These are phyloP conservation scores for Talaromyces adpressus DNA, from an alignment of 495 filamentous ascomycete species.

Conservation along the genomic window DNA sequence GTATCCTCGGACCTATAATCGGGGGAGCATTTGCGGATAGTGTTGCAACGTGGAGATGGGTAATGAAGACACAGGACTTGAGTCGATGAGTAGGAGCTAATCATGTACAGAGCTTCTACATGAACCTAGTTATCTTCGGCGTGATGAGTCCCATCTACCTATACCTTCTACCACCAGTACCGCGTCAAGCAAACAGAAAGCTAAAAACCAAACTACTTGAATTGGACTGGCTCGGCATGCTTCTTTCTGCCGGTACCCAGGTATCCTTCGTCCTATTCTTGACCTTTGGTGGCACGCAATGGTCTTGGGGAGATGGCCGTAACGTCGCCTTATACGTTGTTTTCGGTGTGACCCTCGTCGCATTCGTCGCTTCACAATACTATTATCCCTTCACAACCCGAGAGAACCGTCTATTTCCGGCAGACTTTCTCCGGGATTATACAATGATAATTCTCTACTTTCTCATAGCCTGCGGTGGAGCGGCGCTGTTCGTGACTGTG, in stretches of 20 bases:
- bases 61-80: slow-evolving; percentile 23
- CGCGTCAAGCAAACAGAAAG: slow-evolving; percentile 25
- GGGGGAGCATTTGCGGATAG: slow-evolving; percentile 30
- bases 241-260: slow-evolving; percentile 21
- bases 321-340: slow-evolving; percentile 45
- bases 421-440: no score
- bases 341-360: slow-evolving; percentile 36
- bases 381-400: slow-evolving; percentile 42
- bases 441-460: no score
- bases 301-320: slow-evolving; percentile 40
- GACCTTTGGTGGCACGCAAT: slow-evolving; percentile 35
- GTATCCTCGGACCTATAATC: slow-evolving; percentile 32
- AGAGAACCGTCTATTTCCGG: slow-evolving; percentile 39
- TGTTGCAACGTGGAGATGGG: slow-evolving; percentile 37
- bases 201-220: slow-evolving; percentile 28
- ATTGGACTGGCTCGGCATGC: slow-evolving; percentile 22
- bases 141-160: slow-evolving; percentile 46
- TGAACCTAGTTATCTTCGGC: slow-evolving; percentile 51
- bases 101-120: slow-evolving; percentile 13
- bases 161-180: slow-evolving; percentile 43
- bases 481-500: no score
- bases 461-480: no score
- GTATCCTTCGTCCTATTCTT: slow-evolving; percentile 20
- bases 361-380: slow-evolving; percentile 38
- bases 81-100: background rate